A percentile compares a stretch with the other conserved stretches of the same genome.
Evolutionary conservation across 495 filamentous ascomycete genomes (phyloP).

Genomic region (Penicillium lividum): DNA sequence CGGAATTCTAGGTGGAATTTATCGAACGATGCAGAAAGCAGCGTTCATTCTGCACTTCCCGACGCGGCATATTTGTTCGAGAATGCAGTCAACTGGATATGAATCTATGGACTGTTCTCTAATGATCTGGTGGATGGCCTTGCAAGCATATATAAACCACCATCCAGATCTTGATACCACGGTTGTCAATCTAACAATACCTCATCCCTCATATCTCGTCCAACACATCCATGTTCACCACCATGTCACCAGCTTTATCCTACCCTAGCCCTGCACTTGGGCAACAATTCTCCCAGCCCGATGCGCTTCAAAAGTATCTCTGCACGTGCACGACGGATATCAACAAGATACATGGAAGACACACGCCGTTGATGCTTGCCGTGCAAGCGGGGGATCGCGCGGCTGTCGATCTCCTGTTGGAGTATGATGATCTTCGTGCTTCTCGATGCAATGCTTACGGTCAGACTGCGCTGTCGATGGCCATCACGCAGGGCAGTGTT

Average conservation of each 20-base stretch:
- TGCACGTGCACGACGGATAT: not conserved
- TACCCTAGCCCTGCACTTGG: not conserved
- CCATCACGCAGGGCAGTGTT: not conserved
- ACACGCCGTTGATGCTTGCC: not conserved
- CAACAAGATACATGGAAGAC: not conserved
- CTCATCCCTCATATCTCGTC: too few relatives aligned
- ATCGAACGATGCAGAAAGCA: too few relatives aligned
- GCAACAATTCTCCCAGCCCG: not conserved
- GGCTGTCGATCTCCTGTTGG: not conserved
- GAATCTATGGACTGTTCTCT: not conserved
- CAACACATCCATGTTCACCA: too few relatives aligned
- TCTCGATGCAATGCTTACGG: conserved; percentile 1
- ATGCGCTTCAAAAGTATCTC: not conserved
- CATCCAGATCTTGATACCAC: too few relatives aligned
- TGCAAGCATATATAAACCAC: too few relatives aligned
- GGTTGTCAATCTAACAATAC: too few relatives aligned
- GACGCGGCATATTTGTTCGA: not conserved
- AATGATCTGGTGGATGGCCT: not conserved
- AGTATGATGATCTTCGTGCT: not conserved
- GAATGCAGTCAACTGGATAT: not conserved
- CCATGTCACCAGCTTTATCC: too few relatives aligned
- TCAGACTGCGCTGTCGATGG: conserved; percentile 1
- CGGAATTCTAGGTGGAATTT: too few relatives aligned
- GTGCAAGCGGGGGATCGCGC: not conserved
- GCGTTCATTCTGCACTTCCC: not conserved